phyloP scores from a whole-genome alignment of 371 early-diverging fungal species.

The Choanephora cucurbitarum region DNA sequence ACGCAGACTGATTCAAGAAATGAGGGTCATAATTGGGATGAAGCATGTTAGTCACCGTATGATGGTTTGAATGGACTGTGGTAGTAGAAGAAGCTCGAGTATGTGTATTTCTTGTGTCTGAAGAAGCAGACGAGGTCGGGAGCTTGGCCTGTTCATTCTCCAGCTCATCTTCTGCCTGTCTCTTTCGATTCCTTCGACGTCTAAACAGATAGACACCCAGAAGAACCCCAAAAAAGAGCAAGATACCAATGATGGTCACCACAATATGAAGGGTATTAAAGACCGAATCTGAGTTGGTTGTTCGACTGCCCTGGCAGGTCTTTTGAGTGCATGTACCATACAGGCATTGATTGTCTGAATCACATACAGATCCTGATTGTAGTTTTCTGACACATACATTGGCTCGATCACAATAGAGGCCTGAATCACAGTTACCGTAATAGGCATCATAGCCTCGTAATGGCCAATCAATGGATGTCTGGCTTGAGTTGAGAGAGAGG shows the following conservation, averaged over 20 bases:
- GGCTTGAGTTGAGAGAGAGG: conserved; percentile 13
- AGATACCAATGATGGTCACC: conserved; percentile 7
- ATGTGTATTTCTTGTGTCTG: background rate
- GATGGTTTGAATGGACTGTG: background rate
- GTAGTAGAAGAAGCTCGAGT: conserved; percentile 10
- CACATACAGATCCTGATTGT: conserved; percentile 11
- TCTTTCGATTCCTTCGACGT: conserved; percentile 1
- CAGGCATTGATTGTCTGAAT: conserved; percentile 20
- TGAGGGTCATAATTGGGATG: conserved; percentile 11
- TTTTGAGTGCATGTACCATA: conserved; percentile 8
- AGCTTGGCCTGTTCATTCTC: background rate
- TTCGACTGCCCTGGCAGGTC: conserved; percentile 6
- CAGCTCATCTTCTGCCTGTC: too few relatives aligned
- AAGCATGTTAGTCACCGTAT: conserved; percentile 9
- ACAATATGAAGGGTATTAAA: conserved; percentile 17
- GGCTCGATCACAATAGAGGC: conserved; percentile 9
- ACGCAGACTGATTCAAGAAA: background rate
- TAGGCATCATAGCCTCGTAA: conserved; percentile 12
- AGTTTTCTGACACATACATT: conserved; percentile 10
- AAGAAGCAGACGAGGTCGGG: conserved; percentile 3
- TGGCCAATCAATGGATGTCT: conserved; percentile 18
- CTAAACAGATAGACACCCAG: conserved; percentile 5
- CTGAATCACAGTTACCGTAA: conserved; percentile 14
- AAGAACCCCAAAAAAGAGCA: conserved; percentile 7
- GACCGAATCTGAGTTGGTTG: background rate